phyloP scores from a whole-genome alignment of 345 rosid genomes.

The Salix purpurea region DNA sequence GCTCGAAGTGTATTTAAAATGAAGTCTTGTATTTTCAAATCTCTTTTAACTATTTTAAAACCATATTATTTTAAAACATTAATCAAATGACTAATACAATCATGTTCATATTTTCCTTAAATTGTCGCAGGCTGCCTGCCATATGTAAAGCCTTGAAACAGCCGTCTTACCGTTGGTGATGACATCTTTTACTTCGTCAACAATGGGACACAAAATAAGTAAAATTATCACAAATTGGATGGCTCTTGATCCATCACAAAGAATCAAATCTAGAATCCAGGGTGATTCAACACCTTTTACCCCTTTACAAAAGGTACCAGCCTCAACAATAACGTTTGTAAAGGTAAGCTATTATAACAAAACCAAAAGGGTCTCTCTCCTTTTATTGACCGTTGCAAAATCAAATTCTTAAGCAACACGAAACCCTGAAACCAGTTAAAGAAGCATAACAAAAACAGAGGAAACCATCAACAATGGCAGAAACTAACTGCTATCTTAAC shows the following conservation, averaged over 20 bases:
- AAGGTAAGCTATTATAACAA: not conserved
- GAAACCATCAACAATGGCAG: slow-evolving; percentile 30
- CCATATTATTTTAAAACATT: too few species aligned
- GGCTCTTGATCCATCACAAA: not conserved
- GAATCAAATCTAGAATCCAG: slow-evolving; percentile 31
- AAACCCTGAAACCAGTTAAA: slow-evolving; percentile 1
- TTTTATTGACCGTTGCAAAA: slow-evolving; percentile 48
- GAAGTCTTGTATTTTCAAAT: too few species aligned
- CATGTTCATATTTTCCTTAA: too few species aligned
- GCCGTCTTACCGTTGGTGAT: not conserved
- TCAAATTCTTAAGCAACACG: slow-evolving; percentile 1
- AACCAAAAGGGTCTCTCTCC: not conserved
- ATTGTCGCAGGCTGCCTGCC: not conserved
- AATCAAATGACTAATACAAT: too few species aligned
- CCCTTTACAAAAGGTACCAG: slow-evolving; percentile 23
- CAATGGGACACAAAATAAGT: too few species aligned
- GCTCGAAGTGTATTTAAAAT: too few species aligned
- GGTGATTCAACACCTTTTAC: slow-evolving; percentile 7
- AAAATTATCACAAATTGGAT: not conserved
- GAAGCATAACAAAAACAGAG: not conserved
- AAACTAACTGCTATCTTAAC: slow-evolving; percentile 24
- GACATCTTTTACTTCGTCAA: not conserved
- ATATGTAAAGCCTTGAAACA: slow-evolving; percentile 12
- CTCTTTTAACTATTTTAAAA: too few species aligned
- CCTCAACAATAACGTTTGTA: slow-evolving; percentile 29